Conservation (phyloP, 1,284 basidiomycete species). For the Cryptococcus hybrid region DNA sequence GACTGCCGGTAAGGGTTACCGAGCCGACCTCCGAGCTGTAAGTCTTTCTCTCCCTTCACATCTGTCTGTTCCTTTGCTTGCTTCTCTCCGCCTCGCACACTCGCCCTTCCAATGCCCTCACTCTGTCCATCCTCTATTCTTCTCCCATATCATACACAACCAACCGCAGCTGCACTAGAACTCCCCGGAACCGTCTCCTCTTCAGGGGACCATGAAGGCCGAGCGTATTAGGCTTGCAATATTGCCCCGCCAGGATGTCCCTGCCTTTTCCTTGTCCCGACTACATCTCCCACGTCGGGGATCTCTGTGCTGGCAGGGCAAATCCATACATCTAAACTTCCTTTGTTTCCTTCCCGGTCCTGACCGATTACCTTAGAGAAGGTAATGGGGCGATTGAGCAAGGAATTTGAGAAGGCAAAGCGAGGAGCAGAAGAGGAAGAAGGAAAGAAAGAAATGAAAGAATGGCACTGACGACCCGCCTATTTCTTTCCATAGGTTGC, state of each 20-base stretch:
- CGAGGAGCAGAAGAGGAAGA: neutral
- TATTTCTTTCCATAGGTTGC: slow-evolving; percentile 58
- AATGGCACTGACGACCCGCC: slow-evolving; percentile 6
- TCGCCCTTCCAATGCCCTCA: slow-evolving; percentile 2
- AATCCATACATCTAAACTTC: slow-evolving; percentile 1
- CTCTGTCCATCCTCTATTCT: neutral
- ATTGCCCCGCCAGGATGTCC: slow-evolving; percentile 15
- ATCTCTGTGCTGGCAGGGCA: slow-evolving; percentile 22
- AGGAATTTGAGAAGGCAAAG: too few relatives aligned
- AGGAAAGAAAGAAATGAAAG: neutral
- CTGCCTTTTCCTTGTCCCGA: slow-evolving; percentile 18
- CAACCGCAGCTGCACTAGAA: slow-evolving; percentile 38
- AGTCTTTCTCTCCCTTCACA: slow-evolving; percentile 49
- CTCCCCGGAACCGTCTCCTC: slow-evolving; percentile 30
- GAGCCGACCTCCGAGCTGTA: slow-evolving; percentile 77
- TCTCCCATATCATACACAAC: neutral
- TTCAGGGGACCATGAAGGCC: slow-evolving; percentile 31
- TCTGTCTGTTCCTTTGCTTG: neutral
- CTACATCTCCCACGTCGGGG: slow-evolving; percentile 2
- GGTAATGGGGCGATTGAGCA: too few relatives aligned
- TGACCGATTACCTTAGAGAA: neutral
- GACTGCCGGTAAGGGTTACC: slow-evolving; percentile 69
- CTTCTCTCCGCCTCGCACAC: slow-evolving; percentile 10
- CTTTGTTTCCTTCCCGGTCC: slow-evolving; percentile 1
- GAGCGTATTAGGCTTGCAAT: slow-evolving; percentile 45